A percentile compares a stretch with the other conserved stretches of the same genome.
Conservation (phyloP, 805 yeast genomes). For the Metschnikowia lochheadii region DNA sequence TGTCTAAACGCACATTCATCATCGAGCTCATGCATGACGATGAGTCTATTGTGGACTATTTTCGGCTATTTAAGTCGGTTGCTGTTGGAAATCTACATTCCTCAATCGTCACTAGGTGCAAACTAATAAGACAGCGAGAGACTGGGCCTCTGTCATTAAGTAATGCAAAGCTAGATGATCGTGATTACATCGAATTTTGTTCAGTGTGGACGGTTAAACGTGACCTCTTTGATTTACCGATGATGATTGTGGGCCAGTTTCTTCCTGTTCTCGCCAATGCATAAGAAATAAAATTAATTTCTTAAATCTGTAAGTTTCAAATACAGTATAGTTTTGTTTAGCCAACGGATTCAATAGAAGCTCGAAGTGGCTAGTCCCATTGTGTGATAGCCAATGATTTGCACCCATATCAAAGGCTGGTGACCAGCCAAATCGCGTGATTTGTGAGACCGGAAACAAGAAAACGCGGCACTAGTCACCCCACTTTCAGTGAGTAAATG, state of each 20-base stretch:
- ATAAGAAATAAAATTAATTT: neutral
- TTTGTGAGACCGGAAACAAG: neutral
- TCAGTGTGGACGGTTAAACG: constrained; percentile 84
- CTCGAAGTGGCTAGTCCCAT: neutral
- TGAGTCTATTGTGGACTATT: constrained; percentile 66
- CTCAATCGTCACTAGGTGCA: constrained; percentile 49
- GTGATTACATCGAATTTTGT: constrained; percentile 53
- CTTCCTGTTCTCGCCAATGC: constrained; percentile 52
- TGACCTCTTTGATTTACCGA: constrained; percentile 79
- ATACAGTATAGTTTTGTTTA: no score
- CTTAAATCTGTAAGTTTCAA: no score
- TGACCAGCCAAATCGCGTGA: neutral
- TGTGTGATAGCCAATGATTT: neutral
- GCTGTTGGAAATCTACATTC: constrained; percentile 66
- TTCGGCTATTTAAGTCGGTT: constrained; percentile 62
- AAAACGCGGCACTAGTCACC: neutral
- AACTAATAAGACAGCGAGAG: constrained; percentile 33
- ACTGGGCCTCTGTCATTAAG: constrained; percentile 12
- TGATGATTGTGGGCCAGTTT: constrained; percentile 79
- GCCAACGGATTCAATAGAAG: no score
- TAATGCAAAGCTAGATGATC: constrained; percentile 14
- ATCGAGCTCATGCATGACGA: constrained; percentile 79
- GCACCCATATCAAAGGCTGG: neutral
- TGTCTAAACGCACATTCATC: constrained; percentile 60
- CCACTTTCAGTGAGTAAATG: neutral